Evolutionary conservation across 1,139 yeast genomes (phyloP).

Genomic region (Pichia sp.): DNA sequence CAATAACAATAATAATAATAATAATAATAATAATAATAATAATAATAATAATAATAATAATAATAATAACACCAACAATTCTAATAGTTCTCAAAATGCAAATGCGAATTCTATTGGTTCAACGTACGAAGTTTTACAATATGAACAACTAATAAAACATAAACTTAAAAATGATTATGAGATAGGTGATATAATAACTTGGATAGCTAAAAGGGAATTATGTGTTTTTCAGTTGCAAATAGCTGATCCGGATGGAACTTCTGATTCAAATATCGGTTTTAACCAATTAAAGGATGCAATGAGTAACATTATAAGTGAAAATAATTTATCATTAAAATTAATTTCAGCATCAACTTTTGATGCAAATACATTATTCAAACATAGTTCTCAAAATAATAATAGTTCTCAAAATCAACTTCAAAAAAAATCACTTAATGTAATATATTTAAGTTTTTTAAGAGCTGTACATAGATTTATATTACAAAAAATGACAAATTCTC

Average conservation of each 20-base stretch:
- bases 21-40: slow-evolving; percentile 1
- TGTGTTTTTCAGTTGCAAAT: slow-evolving; percentile 27
- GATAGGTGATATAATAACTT: slow-evolving; percentile 25
- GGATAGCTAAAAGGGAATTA: slow-evolving; percentile 28
- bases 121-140: slow-evolving; percentile 23
- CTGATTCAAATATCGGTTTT: slow-evolving; percentile 20
- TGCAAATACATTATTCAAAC: slow-evolving; percentile 10
- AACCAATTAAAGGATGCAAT: slow-evolving; percentile 28
- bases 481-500: slow-evolving; percentile 19
- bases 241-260: slow-evolving; percentile 12
- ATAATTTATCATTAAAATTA: slow-evolving; percentile 21
- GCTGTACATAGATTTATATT: slow-evolving; percentile 27
- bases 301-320: slow-evolving; percentile 26
- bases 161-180: slow-evolving; percentile 25
- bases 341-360: slow-evolving; percentile 26
- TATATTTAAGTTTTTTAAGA: slow-evolving; percentile 29
- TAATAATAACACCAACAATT: neutral
- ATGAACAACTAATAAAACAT: slow-evolving; percentile 22
- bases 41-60: slow-evolving; percentile 4
- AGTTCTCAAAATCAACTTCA: slow-evolving; percentile 10
- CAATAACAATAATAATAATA: neutral
- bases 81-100: no score
- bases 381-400: neutral
- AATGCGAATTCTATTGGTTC: neutral
- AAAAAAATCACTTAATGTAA: slow-evolving; percentile 25